Base-by-base conservation (phyloP, 306 rosid species). In the Aeschynomene evenia region DNA sequence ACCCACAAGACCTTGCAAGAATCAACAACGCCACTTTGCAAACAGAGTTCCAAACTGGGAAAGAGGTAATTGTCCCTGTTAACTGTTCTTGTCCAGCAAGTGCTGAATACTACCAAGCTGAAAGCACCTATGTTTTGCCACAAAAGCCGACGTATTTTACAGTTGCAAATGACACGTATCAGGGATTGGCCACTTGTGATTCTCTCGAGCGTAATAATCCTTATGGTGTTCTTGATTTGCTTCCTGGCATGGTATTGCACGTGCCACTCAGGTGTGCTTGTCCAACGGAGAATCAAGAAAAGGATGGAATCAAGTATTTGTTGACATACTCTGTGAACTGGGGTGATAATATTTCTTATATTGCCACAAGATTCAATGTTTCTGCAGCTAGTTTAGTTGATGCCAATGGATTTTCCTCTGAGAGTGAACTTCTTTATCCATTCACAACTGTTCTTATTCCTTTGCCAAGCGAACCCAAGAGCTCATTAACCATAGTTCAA, bases 181-280 rank as follows among this genome's bases (percentile, higher is more conserved):
- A 88, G 71, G 89, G 91, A 11, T 77, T 86, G 62, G n/a, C 83
- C 9, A 77, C 91, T 6, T 91, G 97, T 61, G 51, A 70, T 58
- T 63, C 91, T 68, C 89, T 88, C n/a, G 31, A 3, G 74, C 80
- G 39, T 21, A 73, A 49, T 0, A 91, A 91, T 79, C 59, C 71
- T 10, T 69, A 73, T 4, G 81, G 74, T 1, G 82, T 29, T 9
- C 9, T 57, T 3, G 51, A 71, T 24, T 73, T 91, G 62, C 16
- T 0, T 1, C 63, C 80, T 3, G 82, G 86, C 20, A 15, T 78
- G 75, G 54, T 63, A 40, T 39, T 91, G 70, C 57, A 69, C n/a
- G 96, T 88, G 18, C 86, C 91, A 4, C 91, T 91, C 14, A 74
- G 88, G 43, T 91, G 96, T 54, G 89, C 97, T 71, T 88, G 95